These are phyloP conservation scores for Ganoderma multipileum DNA, from an alignment of 1,284 basidiomycete species.

Conservation along the genomic window DNA sequence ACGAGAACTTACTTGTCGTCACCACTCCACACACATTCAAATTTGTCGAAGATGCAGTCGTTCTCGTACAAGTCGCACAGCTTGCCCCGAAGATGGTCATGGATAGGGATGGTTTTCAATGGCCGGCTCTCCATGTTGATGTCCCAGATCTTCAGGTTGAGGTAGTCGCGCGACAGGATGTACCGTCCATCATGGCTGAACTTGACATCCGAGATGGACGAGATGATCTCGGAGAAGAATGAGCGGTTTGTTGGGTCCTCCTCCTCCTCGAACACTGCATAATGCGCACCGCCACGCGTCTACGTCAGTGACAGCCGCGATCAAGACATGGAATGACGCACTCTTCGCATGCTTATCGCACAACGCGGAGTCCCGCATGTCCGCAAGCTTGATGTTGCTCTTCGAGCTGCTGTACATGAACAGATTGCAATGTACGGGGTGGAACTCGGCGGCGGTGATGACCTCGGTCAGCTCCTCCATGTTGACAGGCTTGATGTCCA, in stretches of 20 bases:
- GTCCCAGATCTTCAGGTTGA: constrained; percentile 99
- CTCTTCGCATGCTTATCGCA: constrained; percentile 98
- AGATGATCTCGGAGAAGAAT: constrained; percentile 99
- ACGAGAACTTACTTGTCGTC: constrained; percentile 85
- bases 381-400: constrained; percentile 99
- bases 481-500: constrained; percentile 99
- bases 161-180: constrained; percentile 96
- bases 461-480: constrained; percentile 99
- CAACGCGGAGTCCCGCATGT: constrained; percentile 98
- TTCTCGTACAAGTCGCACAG: constrained; percentile 99
- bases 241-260: constrained; percentile 97
- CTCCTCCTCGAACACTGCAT: constrained; percentile 94
- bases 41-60: constrained; percentile 99
- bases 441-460: constrained; percentile 99
- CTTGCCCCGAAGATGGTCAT: constrained; percentile 97
- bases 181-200: constrained; percentile 98
- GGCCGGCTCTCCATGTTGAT: constrained; percentile 99
- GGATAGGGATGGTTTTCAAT: constrained; percentile 97
- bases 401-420: constrained; percentile 99
- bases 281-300: constrained; percentile 15
- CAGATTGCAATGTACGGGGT: constrained; percentile 96
- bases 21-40: constrained; percentile 96
- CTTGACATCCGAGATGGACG: constrained; percentile 99
- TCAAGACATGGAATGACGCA: constrained; percentile 50
- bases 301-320: constrained; percentile 16